Evolutionary conservation across 2,329 filamentous ascomycete genomes (phyloP).

Genomic region (Blumeriella jaapii): DNA sequence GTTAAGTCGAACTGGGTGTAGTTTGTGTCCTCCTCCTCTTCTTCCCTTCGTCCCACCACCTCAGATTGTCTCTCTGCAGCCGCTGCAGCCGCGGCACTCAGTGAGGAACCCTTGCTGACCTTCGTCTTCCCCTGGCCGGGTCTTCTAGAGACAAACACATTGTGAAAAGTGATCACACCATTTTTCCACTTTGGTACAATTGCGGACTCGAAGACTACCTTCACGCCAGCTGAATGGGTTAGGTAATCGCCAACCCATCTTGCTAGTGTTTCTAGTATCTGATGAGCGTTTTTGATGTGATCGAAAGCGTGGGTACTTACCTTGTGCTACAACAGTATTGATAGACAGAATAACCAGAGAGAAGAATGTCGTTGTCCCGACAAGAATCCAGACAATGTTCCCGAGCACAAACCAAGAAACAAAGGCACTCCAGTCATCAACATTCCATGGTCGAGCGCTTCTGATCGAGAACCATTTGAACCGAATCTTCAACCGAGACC

Average conservation of each 20-base stretch:
- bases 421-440: constrained; percentile 92
- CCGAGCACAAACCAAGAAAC: constrained; percentile 91
- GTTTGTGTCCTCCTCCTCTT: constrained; percentile 74
- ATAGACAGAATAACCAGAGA: constrained; percentile 82
- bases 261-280: constrained; percentile 65
- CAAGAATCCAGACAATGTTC: constrained; percentile 88
- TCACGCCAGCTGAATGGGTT: constrained; percentile 84
- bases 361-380: constrained; percentile 95
- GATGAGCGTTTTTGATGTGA: constrained; percentile 19
- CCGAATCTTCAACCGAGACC: constrained; percentile 76
- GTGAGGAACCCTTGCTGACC: constrained; percentile 85
- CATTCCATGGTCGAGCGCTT: constrained; percentile 86
- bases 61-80: constrained; percentile 54
- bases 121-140: constrained; percentile 73
- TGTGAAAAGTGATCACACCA: constrained; percentile 91
- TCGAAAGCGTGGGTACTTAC: constrained; percentile 34
- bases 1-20: constrained; percentile 97
- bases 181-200: constrained; percentile 95
- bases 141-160: constrained; percentile 87
- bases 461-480: constrained; percentile 98
- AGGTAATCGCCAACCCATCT: constrained; percentile 92
- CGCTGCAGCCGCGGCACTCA: constrained; percentile 72
- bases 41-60: constrained; percentile 31
- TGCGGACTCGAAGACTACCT: constrained; percentile 92
- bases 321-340: constrained; percentile 93